Evolutionary conservation across 1,284 basidiomycete genomes (phyloP).

Genomic region (Marasmius oreades): DNA sequence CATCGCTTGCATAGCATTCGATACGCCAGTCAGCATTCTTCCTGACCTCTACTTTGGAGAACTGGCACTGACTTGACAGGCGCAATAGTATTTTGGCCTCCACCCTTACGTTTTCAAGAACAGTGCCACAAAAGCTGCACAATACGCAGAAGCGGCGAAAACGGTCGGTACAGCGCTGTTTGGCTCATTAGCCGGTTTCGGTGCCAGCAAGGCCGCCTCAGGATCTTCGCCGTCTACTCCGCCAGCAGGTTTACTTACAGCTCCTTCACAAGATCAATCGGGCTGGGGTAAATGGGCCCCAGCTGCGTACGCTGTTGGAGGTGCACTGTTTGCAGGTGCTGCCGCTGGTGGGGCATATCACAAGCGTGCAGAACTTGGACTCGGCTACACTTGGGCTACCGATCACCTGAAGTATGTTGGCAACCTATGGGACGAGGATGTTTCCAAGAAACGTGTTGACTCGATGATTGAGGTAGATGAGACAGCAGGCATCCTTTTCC

Average conservation of each 20-base stretch:
- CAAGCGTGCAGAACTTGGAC: constrained; percentile 67
- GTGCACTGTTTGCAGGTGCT: constrained; percentile 75
- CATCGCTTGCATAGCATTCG: constrained; percentile 80
- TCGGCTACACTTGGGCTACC: constrained; percentile 73
- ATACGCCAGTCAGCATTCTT: constrained; percentile 73
- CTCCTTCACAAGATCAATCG: constrained; percentile 22
- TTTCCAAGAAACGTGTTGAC: constrained; percentile 61
- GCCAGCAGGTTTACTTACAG: constrained; percentile 22
- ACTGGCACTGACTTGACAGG: not conserved
- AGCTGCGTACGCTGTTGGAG: constrained; percentile 61
- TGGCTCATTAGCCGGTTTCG: constrained; percentile 48
- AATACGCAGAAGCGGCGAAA: constrained; percentile 68
- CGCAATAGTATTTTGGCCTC: constrained; percentile 74
- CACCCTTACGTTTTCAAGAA: constrained; percentile 89
- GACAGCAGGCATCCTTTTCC: constrained; percentile 65
- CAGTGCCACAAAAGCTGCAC: constrained; percentile 71
- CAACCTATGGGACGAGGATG: constrained; percentile 80
- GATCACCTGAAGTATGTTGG: constrained; percentile 93
- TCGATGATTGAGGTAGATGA: constrained; percentile 57
- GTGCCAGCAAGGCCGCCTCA: constrained; percentile 37
- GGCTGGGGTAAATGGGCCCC: constrained; percentile 64
- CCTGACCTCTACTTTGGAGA: constrained; percentile 10
- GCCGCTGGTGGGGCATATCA: constrained; percentile 85
- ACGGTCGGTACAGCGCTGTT: constrained; percentile 55
- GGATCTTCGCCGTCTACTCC: constrained; percentile 26